Evolutionary conservation across 2,329 filamentous ascomycete species (phyloP), one percentile per base, ranked within the genome.

Genomic region (Xylariales sp.): DNA sequence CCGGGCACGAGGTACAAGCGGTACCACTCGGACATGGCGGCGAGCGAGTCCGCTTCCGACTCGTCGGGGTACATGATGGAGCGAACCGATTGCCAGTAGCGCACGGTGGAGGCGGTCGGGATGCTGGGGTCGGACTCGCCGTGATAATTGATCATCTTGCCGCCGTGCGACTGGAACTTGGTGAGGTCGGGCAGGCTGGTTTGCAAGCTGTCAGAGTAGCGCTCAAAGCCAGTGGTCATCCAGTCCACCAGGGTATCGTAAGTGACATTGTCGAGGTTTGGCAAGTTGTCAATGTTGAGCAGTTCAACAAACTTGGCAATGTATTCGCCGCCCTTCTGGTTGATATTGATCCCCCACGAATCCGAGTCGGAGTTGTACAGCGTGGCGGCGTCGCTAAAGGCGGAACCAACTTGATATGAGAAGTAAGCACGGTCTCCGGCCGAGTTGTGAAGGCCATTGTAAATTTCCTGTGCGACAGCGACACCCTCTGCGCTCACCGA

Each of bases 101-200:
- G 71, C 1, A 76, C 66, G 0, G 72, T 76, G 0, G 71, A 74
- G 5, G 62, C 72, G 1, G 75, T 53, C 2, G 74, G 74, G 42
- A 81, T 60, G 6, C 62, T 67, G 12, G 62, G 54, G 52, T 79
- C 76, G 1, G 67, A 70, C 54, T 79, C 74, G 37, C 74, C 75
- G 55, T 80, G 75, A 59, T 67, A 76, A 53, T 78, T 74, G 10
- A 81, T 56, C 4, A 80, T 55, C 54, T 80, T 80, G 36, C 72
- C 74, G 17, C 74, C 75, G 0, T 60, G 48, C 3, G 58, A 40
- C 21, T 70, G 58, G 60, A 77, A 77, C 7, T 59, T 45, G 1
- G 67, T 70, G 1, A 79, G 60, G 45, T 80, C 74, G 0, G 72
- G 70, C 17, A 67, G 49, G 1, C 67, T 76, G 7, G 73, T 78